Percentiles rank a stretch among this genome's conserved stretches.
Evolutionary conservation across 768 basidiomycete genomes (phyloP).

Genomic region (Pisolithus marmoratus): DNA sequence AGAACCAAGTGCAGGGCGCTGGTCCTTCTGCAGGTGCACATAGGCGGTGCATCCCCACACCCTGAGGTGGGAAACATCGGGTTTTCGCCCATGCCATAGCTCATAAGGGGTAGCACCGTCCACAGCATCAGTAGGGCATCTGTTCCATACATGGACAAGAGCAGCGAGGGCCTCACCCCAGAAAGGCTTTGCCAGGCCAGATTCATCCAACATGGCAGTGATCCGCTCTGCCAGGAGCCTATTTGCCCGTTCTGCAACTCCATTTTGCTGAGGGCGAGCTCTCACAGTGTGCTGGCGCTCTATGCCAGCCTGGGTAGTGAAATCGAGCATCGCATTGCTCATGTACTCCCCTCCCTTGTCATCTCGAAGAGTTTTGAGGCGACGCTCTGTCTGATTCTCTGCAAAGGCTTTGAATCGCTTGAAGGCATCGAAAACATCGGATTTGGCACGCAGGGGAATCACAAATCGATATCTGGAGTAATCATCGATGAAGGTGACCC

Average conservation of each 20-base stretch:
- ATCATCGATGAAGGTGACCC: conserved; percentile 9
- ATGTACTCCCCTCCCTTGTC: conserved; percentile 24
- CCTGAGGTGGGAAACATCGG: background rate
- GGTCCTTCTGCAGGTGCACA: conserved; percentile 32
- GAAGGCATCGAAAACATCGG: conserved; percentile 19
- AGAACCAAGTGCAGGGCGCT: conserved; percentile 18
- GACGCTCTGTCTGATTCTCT: conserved; percentile 17
- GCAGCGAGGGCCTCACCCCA: background rate
- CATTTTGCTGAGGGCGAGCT: conserved; percentile 10
- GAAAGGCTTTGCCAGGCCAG: background rate
- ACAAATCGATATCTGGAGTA: conserved; percentile 13
- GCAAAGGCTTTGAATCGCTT: conserved; percentile 25
- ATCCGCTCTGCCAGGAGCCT: background rate
- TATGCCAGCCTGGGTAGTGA: conserved; percentile 13
- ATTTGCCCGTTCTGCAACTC: conserved; percentile 24
- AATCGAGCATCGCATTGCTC: conserved; percentile 9
- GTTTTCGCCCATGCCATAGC: conserved; percentile 5
- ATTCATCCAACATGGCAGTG: background rate
- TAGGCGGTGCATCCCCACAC: conserved; percentile 23
- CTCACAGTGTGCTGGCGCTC: conserved; percentile 11
- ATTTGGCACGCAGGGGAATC: conserved; percentile 14
- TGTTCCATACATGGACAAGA: no score
- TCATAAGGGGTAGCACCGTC: background rate
- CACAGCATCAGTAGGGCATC: background rate
- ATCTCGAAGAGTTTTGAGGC: conserved; percentile 16